Percentiles rank a stretch among this genome's conserved stretches.
Conservation (phyloP, 176 grass and related monocot genomes). For the Themeda triandra region DNA sequence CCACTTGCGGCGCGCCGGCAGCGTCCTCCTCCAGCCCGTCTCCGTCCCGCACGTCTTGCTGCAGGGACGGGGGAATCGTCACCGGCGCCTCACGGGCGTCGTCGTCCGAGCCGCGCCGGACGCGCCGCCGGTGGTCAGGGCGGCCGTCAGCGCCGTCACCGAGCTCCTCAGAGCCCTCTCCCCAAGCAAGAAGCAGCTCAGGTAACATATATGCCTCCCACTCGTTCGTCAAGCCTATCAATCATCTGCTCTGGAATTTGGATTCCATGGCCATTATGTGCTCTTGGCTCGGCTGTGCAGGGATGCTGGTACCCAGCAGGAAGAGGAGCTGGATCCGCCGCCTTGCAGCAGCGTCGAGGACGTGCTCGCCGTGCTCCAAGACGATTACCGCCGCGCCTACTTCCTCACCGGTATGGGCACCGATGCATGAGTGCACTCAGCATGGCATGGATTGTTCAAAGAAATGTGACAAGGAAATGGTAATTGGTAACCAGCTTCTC, state of each 20-base stretch:
- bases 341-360: conserved; percentile 50
- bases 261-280: not conserved
- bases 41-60: not conserved
- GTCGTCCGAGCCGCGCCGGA: conserved; percentile 24
- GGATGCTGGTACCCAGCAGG: not conserved
- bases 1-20: too few relatives aligned
- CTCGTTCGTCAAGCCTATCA: not conserved
- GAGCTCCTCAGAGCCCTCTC: conserved; percentile 68
- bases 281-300: conserved; percentile 16
- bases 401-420: conserved; percentile 65
- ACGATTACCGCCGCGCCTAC: conserved; percentile 71
- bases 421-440: not conserved
- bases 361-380: conserved; percentile 56
- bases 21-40: not conserved
- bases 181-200: conserved; percentile 35
- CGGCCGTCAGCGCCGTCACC: conserved; percentile 48
- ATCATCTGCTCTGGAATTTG: not conserved
- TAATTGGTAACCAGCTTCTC: not conserved
- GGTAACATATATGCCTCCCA: too few relatives aligned
- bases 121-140: conserved; percentile 27
- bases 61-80: not conserved
- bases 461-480: not conserved
- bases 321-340: not conserved
- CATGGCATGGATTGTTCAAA: not conserved
- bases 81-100: not conserved